phyloP scores from a whole-genome alignment of 441 rosid species.

The Euphorbia schlechtendalii region DNA sequence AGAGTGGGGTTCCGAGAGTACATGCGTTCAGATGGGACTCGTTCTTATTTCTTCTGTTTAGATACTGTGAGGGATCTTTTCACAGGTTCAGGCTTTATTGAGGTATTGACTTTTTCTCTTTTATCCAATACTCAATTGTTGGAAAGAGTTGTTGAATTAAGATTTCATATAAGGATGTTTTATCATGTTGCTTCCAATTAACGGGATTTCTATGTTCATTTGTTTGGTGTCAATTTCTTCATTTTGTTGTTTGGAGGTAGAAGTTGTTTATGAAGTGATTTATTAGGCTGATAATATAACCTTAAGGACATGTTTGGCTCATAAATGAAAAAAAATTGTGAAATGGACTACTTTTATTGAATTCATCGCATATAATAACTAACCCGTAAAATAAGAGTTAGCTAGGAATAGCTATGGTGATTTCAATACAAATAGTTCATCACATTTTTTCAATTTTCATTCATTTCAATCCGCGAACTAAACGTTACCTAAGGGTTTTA shows the following conservation, averaged over 20 bases:
- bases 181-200: conserved; percentile 5
- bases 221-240: too few species aligned
- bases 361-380: too few species aligned
- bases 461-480: too few species aligned
- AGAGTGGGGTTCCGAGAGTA: conserved; percentile 76
- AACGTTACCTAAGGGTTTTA: background rate
- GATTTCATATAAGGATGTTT: background rate
- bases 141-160: background rate
- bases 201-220: background rate
- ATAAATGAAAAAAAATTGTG: too few species aligned
- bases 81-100: conserved; percentile 57
- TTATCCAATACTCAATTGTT: background rate
- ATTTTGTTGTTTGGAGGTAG: background rate
- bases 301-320: too few species aligned
- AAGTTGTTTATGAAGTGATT: background rate
- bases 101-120: conserved; percentile 34
- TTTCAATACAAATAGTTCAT: too few species aligned
- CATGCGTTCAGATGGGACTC: conserved; percentile 72
- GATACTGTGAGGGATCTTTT: conserved; percentile 57
- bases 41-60: conserved; percentile 78
- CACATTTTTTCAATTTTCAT: too few species aligned
- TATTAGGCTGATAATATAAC: background rate
- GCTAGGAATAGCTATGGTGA: too few species aligned
- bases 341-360: too few species aligned
- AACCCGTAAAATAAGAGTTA: too few species aligned